A percentile compares a stretch with the other conserved stretches of the same genome.
These are phyloP conservation scores for Buxus sempervirens DNA, from an alignment of 164 flowering plant genomes.

Conservation along the genomic window DNA sequence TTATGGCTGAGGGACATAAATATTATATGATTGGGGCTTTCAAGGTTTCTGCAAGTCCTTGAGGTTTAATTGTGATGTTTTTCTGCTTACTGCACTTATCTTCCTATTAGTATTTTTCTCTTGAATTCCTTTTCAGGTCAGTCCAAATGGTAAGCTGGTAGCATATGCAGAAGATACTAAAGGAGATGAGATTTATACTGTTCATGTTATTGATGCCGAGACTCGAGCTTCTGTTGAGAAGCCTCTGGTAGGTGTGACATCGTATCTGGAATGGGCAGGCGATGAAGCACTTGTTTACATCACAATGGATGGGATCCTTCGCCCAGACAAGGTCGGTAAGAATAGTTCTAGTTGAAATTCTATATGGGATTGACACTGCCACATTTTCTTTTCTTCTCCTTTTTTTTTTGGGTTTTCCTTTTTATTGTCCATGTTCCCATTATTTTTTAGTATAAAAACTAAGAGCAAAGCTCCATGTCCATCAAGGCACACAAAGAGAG, in stretches of 20 bases:
- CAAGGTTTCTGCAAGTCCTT: slow-evolving; percentile 32
- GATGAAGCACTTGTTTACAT: slow-evolving; percentile 67
- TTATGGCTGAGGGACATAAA: slow-evolving; percentile 54
- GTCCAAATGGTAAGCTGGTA: slow-evolving; percentile 78
- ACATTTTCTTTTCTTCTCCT: background rate
- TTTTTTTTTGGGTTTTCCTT: background rate
- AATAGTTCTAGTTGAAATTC: background rate
- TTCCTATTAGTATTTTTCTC: background rate
- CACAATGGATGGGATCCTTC: slow-evolving; percentile 83
- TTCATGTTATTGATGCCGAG: slow-evolving; percentile 70
- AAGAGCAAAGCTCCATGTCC: no score
- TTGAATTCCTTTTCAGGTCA: slow-evolving; percentile 45
- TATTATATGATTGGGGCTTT: slow-evolving; percentile 69
- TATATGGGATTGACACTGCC: background rate
- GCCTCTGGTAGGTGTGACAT: slow-evolving; percentile 56
- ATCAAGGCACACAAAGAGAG: no score
- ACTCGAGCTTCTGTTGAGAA: slow-evolving; percentile 46
- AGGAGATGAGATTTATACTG: slow-evolving; percentile 86
- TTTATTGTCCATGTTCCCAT: background rate
- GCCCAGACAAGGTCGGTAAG: slow-evolving; percentile 76
- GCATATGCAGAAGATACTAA: slow-evolving; percentile 93
- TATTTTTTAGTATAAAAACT: no score
- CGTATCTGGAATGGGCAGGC: slow-evolving; percentile 81
- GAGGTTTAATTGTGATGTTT: no score
- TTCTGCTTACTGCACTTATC: background rate